Percentiles rank a stretch among this genome's conserved stretches.
Evolutionary conservation across 108 stramenopile species (phyloP).

Genomic region (Cyclostephanos invisitatus): DNA sequence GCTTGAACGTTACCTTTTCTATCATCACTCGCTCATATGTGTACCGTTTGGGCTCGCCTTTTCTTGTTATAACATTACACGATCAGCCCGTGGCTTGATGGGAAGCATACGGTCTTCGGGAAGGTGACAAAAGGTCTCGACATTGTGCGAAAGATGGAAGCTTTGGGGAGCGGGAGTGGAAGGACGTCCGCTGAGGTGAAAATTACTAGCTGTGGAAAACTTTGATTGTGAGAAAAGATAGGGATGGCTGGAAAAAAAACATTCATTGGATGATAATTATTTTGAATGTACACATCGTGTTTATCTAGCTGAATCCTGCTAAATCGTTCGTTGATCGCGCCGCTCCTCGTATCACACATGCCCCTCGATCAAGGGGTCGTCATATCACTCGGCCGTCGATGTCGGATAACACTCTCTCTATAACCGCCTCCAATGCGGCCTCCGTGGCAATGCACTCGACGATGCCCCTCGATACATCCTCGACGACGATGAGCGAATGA

Average conservation of each 20-base stretch:
- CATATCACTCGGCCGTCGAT: neutral
- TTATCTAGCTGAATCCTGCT: too few species aligned
- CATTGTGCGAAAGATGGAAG: conserved; percentile 85
- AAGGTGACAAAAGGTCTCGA: conserved; percentile 95
- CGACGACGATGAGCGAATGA: conserved; percentile 24
- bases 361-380: too few species aligned
- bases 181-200: conserved; percentile 58
- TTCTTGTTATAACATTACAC: neutral
- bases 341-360: too few species aligned
- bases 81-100: conserved; percentile 91
- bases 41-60: neutral
- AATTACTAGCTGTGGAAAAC: conserved; percentile 78
- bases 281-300: too few species aligned
- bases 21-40: neutral
- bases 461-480: conserved; percentile 20
- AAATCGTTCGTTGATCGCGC: too few species aligned
- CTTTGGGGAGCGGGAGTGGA: conserved; percentile 71
- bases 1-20: too few species aligned
- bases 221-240: conserved; percentile 25
- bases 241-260: too few species aligned
- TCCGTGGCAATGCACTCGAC: conserved; percentile 43
- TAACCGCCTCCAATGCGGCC: conserved; percentile 35
- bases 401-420: conserved; percentile 10
- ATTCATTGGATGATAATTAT: too few species aligned
- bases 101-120: conserved; percentile 97